phyloP scores from a whole-genome alignment of 2,329 filamentous ascomycete species.

The Penicillium thymicola region DNA sequence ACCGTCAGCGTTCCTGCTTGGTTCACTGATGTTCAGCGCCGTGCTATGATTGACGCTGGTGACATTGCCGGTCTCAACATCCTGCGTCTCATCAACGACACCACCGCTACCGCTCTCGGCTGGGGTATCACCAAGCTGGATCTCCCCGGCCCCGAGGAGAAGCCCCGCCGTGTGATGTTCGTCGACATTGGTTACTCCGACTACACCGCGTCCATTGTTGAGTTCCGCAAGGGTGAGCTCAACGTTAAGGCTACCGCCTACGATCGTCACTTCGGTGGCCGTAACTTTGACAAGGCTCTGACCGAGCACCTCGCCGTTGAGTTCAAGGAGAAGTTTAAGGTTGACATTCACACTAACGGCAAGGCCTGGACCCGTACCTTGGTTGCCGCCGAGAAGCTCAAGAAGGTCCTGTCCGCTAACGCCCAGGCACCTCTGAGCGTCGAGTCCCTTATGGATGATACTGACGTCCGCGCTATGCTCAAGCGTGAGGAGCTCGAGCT shows the following conservation, averaged over 20 bases:
- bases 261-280: constrained; percentile 94
- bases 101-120: constrained; percentile 89
- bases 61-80: constrained; percentile 92
- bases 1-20: constrained; percentile 93
- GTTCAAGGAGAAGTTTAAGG: constrained; percentile 97
- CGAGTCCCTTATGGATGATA: constrained; percentile 97
- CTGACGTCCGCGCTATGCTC: constrained; percentile 84
- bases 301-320: constrained; percentile 93
- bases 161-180: constrained; percentile 84
- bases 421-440: constrained; percentile 90
- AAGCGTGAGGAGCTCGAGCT: constrained; percentile 93
- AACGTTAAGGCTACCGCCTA: constrained; percentile 88
- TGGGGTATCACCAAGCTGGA: constrained; percentile 98
- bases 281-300: constrained; percentile 92
- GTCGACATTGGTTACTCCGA: constrained; percentile 95
- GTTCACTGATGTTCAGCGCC: constrained; percentile 94
- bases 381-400: constrained; percentile 90
- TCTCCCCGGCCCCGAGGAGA: constrained; percentile 82
- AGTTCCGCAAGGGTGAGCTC: constrained; percentile 96
- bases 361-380: constrained; percentile 86
- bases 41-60: constrained; percentile 82
- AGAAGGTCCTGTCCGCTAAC: constrained; percentile 97
- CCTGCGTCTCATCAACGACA: constrained; percentile 95
- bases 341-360: constrained; percentile 85
- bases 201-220: constrained; percentile 90